These are phyloP conservation scores for Melanopsichium pennsylvanicum DNA, from an alignment of 1,284 basidiomycete species.

Conservation along the genomic window DNA sequence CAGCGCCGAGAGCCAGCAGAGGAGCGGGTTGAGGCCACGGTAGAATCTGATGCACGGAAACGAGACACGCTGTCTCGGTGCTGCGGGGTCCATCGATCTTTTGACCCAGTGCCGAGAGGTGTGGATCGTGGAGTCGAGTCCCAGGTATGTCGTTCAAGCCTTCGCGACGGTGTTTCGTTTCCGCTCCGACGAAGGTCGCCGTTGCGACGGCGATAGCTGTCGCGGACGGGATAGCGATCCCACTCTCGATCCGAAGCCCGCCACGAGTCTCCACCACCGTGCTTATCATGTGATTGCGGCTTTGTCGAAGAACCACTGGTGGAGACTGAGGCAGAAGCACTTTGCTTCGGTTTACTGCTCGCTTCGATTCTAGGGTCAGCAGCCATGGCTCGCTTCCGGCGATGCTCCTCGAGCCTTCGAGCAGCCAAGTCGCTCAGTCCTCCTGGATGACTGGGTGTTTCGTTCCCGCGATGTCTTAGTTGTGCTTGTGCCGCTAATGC, in stretches of 20 bases:
- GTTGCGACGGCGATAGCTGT: background rate
- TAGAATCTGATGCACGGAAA: slow-evolving; percentile 2
- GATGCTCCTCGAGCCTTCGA: slow-evolving; percentile 42
- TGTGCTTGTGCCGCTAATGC: slow-evolving; percentile 26
- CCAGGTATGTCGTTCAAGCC: slow-evolving; percentile 32
- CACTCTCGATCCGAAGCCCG: slow-evolving; percentile 19
- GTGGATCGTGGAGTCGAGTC: slow-evolving; percentile 41
- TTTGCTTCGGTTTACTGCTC: slow-evolving; percentile 8
- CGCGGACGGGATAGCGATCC: background rate
- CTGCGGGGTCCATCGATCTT: slow-evolving; percentile 18
- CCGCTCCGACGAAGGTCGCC: slow-evolving; percentile 1
- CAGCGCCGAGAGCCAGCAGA: slow-evolving; percentile 37
- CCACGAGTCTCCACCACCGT: slow-evolving; percentile 17
- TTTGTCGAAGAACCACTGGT: background rate
- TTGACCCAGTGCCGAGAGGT: background rate
- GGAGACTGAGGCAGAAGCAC: slow-evolving; percentile 1
- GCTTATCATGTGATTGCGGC: background rate
- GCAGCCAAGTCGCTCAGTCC: slow-evolving; percentile 47
- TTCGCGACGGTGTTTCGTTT: slow-evolving; percentile 3
- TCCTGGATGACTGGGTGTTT: slow-evolving; percentile 53
- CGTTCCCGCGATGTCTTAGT: slow-evolving; percentile 17
- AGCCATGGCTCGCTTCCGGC: slow-evolving; percentile 30
- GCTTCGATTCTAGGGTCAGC: slow-evolving; percentile 8
- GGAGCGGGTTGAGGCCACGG: slow-evolving; percentile 15
- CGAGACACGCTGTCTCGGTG: background rate